Conservation (phyloP, 2,329 filamentous ascomycete species). For the Elsinoe ampelina region DNA sequence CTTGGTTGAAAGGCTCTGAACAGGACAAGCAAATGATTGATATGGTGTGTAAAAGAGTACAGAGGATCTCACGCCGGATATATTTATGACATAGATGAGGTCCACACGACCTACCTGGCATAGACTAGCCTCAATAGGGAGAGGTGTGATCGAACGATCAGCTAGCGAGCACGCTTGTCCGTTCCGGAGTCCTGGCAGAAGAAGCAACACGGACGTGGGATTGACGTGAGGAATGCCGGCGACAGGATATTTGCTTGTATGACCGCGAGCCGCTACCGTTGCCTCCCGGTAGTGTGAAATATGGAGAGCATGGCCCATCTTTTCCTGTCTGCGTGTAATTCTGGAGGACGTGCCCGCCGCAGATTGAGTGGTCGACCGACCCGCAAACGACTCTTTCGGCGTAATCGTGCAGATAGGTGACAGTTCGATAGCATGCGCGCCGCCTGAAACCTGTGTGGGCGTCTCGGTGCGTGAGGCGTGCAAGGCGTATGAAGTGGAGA, state of each 20-base stretch:
- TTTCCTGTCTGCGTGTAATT: constrained; percentile 1
- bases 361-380: background rate
- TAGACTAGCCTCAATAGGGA: background rate
- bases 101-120: constrained; percentile 3
- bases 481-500: constrained; percentile 10
- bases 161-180: constrained; percentile 10
- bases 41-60: background rate
- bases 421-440: constrained; percentile 1
- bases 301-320: constrained; percentile 4
- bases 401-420: background rate
- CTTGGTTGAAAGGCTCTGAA: constrained; percentile 8
- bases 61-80: background rate
- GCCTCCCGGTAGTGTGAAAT: constrained; percentile 4
- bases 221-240: constrained; percentile 12
- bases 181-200: constrained; percentile 11
- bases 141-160: constrained; percentile 10
- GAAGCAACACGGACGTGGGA: constrained; percentile 7
- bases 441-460: constrained; percentile 1
- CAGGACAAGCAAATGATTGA: constrained; percentile 1
- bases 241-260: background rate
- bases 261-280: background rate
- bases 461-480: constrained; percentile 5
- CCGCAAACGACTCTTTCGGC: background rate
- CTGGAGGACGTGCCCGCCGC: background rate
- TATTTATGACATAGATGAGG: constrained; percentile 11